Conservation (phyloP, 2,329 filamentous ascomycete species). For the Periconia digitata region DNA sequence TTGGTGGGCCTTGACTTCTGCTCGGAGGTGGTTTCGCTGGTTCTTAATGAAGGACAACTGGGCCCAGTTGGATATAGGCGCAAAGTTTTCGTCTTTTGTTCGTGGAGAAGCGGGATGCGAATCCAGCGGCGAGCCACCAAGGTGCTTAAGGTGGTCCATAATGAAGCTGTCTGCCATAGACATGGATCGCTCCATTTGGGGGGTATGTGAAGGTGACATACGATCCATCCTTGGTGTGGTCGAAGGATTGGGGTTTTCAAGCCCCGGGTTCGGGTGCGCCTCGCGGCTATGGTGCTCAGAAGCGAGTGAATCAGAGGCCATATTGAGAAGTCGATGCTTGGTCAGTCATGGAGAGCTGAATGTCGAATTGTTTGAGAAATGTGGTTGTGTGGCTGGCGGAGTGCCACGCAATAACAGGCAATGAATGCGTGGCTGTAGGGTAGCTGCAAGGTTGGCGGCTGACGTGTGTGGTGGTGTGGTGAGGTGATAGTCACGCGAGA, state of each 20-base stretch:
- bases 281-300: slow-evolving; percentile 21
- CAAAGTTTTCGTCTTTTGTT: slow-evolving; percentile 24
- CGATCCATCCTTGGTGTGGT: slow-evolving; percentile 22
- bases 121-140: slow-evolving; percentile 4
- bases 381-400: slow-evolving; percentile 12
- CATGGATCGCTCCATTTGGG: slow-evolving; percentile 32
- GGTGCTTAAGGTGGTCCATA: slow-evolving; percentile 25
- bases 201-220: slow-evolving; percentile 14
- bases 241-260: slow-evolving; percentile 33
- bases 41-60: slow-evolving; percentile 40
- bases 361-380: slow-evolving; percentile 6
- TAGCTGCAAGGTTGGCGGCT: slow-evolving; percentile 13
- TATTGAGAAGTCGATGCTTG: slow-evolving; percentile 16
- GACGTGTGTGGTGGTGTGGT: slow-evolving; percentile 13
- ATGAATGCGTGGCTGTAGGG: slow-evolving; percentile 10
- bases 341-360: slow-evolving; percentile 15
- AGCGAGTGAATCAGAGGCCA: slow-evolving; percentile 17
- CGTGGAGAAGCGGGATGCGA: slow-evolving; percentile 8
- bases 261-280: slow-evolving; percentile 22
- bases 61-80: slow-evolving; percentile 39
- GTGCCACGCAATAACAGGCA: slow-evolving; percentile 20
- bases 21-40: slow-evolving; percentile 35
- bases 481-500: slow-evolving; percentile 23
- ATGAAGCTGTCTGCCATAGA: slow-evolving; percentile 41
- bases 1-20: slow-evolving; percentile 36